A percentile compares a stretch with the other conserved stretches of the same genome.
phyloP scores from a whole-genome alignment of 345 rosid species.

The Bruguiera parviflora region DNA sequence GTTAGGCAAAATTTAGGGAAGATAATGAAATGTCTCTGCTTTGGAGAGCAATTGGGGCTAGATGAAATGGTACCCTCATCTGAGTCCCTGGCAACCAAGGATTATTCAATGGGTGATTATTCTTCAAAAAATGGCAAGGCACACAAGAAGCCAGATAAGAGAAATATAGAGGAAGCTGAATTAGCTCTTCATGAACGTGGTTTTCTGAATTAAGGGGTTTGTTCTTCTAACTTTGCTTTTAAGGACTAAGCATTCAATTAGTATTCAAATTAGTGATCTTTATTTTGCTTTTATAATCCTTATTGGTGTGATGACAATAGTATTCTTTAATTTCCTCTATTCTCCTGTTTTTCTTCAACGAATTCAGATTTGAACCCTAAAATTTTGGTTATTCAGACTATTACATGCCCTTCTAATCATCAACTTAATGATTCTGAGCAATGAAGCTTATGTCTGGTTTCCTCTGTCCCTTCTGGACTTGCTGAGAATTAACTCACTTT shows the following conservation, averaged over 20 bases:
- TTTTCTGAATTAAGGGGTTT: constrained; percentile 75
- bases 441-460: too few species aligned
- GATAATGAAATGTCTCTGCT: constrained; percentile 53
- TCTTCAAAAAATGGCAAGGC: constrained; percentile 41
- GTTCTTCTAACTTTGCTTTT: constrained; percentile 6
- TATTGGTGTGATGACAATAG: too few species aligned
- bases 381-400: too few species aligned
- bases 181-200: constrained; percentile 66
- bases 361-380: too few species aligned
- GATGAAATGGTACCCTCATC: constrained; percentile 45
- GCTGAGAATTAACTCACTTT: too few species aligned
- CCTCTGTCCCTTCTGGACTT: too few species aligned
- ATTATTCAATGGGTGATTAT: constrained; percentile 27
- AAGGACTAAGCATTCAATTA: too few species aligned
- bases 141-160: constrained; percentile 43
- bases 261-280: constrained; percentile 1
- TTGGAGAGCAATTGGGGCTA: constrained; percentile 45
- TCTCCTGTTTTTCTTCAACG: too few species aligned
- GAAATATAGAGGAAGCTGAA: constrained; percentile 82
- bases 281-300: too few species aligned
- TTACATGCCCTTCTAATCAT: too few species aligned
- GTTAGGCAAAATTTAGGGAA: constrained; percentile 34
- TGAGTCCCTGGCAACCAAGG: constrained; percentile 34
- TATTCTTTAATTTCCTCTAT: too few species aligned
- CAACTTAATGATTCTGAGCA: too few species aligned